phyloP scores from a whole-genome alignment of 2,329 filamentous ascomycete genomes.

The Microcyclosporella mali region DNA sequence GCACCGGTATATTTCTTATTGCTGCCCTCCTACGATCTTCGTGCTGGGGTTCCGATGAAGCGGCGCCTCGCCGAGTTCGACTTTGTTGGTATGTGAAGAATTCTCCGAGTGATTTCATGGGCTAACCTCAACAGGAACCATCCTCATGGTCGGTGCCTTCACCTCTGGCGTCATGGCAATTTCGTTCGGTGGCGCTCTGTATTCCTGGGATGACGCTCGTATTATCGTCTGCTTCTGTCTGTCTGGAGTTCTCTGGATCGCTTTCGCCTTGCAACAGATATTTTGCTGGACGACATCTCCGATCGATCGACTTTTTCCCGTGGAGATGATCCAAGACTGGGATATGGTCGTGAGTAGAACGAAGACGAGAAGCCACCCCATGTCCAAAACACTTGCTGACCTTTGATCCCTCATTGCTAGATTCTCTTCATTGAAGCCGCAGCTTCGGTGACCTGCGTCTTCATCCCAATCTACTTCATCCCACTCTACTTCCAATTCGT shows the following conservation, averaged over 20 bases:
- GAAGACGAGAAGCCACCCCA: too few species aligned
- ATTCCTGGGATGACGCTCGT: conserved; percentile 41
- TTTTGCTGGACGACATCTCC: conserved; percentile 34
- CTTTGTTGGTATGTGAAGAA: conserved; percentile 40
- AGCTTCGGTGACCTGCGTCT: background rate
- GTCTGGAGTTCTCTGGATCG: conserved; percentile 40
- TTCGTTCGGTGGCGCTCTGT: conserved; percentile 46
- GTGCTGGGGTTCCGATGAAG: conserved; percentile 32
- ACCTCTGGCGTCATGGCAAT: conserved; percentile 49
- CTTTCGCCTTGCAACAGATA: conserved; percentile 44
- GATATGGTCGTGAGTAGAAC: conserved; percentile 5
- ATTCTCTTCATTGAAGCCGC: conserved; percentile 4
- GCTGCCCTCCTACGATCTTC: conserved; percentile 32
- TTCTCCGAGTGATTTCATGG: conserved; percentile 45
- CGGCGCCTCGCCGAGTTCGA: conserved; percentile 42
- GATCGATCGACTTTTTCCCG: conserved; percentile 35
- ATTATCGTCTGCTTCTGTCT: conserved; percentile 47
- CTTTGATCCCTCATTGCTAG: too few species aligned
- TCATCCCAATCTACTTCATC: conserved; percentile 45
- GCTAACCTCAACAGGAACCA: too few species aligned
- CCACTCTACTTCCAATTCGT: conserved; percentile 50
- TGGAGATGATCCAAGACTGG: background rate
- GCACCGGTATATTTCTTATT: conserved; percentile 41
- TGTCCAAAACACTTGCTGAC: too few species aligned
- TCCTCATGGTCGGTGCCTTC: conserved; percentile 45